Evolutionary conservation across 495 filamentous ascomycete genomes (phyloP), one percentile per base, ranked within the genome.

Genomic region (Penicillium roqueforti): DNA sequence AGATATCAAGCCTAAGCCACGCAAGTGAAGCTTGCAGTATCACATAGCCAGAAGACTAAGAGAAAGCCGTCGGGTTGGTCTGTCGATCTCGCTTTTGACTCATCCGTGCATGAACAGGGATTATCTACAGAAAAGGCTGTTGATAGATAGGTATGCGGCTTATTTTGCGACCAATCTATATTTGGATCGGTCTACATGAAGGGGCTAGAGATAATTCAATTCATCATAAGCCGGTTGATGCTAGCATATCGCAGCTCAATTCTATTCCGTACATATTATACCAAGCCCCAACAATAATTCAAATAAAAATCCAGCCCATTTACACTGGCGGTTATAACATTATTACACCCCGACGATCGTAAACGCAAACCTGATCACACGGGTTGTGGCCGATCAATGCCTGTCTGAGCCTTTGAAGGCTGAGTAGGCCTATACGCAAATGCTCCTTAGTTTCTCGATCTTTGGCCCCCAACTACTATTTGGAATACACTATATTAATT

Each of bases 261-360:
- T 31, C 28, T 31, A 31, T 3, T 13, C n/a, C n/a, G n/a, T n/a
- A n/a, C n/a, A n/a, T 31, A 23, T 23, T 23, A 23, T 23, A 23
- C 22, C 22, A 23, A 23, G 4, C 4, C 22, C 26, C 10, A 31
- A 31, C 0, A 4, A 29, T 23, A n/a, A 4, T 26, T 18, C 23
- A 44, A 14, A 29, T n/a, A 4, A 22, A 43, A 25, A 25, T 20
- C 18, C 16, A 4, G 4, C 18, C 18, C 16, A 8, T 44, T 45
- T 45, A 19, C 32, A 39, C 22, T 36, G 22, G 50, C 48, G 38
- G 11, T 23, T 49, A 42, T 36, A 44, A 43, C 29, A 52, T 26
- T 51, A 8, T 50, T 29, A 40, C 36, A 11, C 36, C 36, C 47
- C n/a, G 36, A 11, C 7, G n/a, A 50, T 50, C 47, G 4, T 2